A percentile compares a stretch with the other conserved stretches of the same genome.
These are phyloP conservation scores for Rhodamnia rubescens DNA, from an alignment of 345 rosid species.

Conservation along the genomic window DNA sequence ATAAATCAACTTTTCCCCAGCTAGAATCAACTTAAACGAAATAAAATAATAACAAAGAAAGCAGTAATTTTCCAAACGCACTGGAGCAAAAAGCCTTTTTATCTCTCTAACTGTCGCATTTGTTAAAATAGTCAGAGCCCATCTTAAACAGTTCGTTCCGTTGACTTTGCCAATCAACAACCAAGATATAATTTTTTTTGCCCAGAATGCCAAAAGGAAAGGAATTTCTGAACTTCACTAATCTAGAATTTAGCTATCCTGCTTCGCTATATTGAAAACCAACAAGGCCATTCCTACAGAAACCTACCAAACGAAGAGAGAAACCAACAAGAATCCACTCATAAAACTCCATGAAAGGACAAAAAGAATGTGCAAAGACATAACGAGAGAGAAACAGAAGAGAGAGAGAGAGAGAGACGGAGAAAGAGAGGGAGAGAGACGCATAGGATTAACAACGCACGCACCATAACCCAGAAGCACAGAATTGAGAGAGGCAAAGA, in stretches of 20 bases:
- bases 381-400: neutral
- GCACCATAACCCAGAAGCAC: constrained; percentile 56
- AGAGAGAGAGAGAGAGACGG: neutral
- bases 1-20: neutral
- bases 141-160: neutral
- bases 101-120: neutral
- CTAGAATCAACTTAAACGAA: neutral
- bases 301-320: neutral
- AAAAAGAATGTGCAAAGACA: neutral
- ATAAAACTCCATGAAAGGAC: neutral
- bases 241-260: neutral
- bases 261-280: neutral
- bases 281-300: neutral
- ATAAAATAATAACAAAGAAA: neutral
- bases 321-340: neutral
- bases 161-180: neutral
- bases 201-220: neutral
- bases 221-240: neutral
- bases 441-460: constrained; percentile 9
- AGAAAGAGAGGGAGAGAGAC: neutral
- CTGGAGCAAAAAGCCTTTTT: neutral
- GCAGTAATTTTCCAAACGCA: neutral
- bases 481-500: constrained; percentile 58
- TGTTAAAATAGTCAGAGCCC: neutral
- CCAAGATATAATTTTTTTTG: neutral